Evolutionary conservation across 2,329 filamentous ascomycete genomes (phyloP).

Genomic region (Scedosporium boydii): DNA sequence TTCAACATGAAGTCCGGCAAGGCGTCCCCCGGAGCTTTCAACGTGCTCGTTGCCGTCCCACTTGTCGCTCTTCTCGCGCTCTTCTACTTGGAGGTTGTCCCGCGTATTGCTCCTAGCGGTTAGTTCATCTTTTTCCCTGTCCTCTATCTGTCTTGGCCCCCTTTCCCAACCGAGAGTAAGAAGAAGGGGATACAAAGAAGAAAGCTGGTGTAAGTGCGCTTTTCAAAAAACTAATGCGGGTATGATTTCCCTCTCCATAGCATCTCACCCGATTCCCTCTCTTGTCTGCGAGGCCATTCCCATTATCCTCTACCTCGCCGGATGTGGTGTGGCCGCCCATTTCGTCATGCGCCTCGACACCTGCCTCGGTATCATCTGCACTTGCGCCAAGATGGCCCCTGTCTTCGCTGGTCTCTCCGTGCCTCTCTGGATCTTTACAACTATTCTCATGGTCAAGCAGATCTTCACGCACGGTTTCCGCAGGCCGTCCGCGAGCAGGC

Average conservation of each 20-base stretch:
- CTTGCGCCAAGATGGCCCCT: conserved; percentile 42
- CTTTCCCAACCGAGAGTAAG: too few species aligned
- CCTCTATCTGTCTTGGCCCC: neutral
- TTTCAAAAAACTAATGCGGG: neutral
- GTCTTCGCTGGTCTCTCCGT: conserved; percentile 45
- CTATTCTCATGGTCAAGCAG: conserved; percentile 34
- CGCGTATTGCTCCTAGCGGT: conserved; percentile 34
- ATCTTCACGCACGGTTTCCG: conserved; percentile 23
- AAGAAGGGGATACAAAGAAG: neutral
- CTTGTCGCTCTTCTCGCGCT: conserved; percentile 46
- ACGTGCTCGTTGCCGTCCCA: conserved; percentile 47
- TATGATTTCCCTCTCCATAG: conserved; percentile 13
- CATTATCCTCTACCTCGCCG: conserved; percentile 47
- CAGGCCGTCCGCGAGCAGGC: neutral
- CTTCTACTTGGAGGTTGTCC: conserved; percentile 40
- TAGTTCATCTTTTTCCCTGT: conserved; percentile 11
- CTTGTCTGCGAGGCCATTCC: conserved; percentile 42
- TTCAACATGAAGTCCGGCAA: conserved; percentile 46
- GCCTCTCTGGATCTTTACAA: conserved; percentile 40
- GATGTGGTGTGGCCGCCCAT: conserved; percentile 48
- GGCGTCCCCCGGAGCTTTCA: conserved; percentile 44
- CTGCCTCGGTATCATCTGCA: conserved; percentile 49
- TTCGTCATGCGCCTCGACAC: conserved; percentile 47
- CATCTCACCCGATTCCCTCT: conserved; percentile 37
- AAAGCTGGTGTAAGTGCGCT: neutral